Evolutionary conservation across 108 stramenopile species (phyloP).

Genomic region (Stephanodiscus triporus): DNA sequence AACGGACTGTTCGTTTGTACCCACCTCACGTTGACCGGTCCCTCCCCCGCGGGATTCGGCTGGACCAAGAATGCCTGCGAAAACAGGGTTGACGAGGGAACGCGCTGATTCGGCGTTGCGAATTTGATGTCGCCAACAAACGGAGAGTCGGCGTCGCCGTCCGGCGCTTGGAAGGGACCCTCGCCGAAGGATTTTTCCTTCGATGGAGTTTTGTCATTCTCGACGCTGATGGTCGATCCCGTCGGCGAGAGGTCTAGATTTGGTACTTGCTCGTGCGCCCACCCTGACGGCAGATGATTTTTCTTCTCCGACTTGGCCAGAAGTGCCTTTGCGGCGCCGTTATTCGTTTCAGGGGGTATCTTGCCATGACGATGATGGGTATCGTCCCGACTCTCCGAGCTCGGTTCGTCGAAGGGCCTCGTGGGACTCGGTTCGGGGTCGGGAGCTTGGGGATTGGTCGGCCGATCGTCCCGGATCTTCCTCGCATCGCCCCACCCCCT

Average conservation of each 20-base stretch:
- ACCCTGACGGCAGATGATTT: no score
- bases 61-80: conserved; percentile 47
- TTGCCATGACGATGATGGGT: conserved; percentile 20
- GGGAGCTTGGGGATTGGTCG: background rate
- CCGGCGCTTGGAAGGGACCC: no score
- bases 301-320: background rate
- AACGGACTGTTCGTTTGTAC: conserved; percentile 36
- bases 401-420: conserved; percentile 24
- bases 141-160: conserved; percentile 26
- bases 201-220: background rate
- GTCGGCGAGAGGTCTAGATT: no score
- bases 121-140: conserved; percentile 47
- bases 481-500: background rate
- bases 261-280: no score
- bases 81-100: conserved; percentile 38
- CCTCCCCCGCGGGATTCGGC: background rate
- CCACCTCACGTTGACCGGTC: conserved; percentile 28
- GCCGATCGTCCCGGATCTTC: background rate
- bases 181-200: conserved; percentile 13
- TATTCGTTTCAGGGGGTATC: background rate
- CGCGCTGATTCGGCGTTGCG: conserved; percentile 15
- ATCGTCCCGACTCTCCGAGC: conserved; percentile 41
- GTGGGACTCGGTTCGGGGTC: conserved; percentile 16
- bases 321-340: background rate
- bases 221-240: conserved; percentile 17